Evolutionary conservation across 805 yeast species (phyloP).

Genomic region (Torulaspora quercuum): DNA sequence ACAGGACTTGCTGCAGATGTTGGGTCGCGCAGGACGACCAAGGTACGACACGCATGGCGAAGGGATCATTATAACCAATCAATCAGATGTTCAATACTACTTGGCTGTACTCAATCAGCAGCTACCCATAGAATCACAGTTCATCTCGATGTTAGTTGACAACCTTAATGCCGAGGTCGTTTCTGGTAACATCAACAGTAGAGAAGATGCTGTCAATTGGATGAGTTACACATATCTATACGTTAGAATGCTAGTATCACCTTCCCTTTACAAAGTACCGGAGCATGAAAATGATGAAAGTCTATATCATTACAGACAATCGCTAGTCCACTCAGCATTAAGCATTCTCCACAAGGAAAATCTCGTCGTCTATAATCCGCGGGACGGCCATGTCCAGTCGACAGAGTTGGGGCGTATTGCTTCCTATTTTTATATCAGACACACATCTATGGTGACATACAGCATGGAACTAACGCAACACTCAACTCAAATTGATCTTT

Average conservation of each 20-base stretch:
- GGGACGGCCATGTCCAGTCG: constrained; percentile 46
- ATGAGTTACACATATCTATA: constrained; percentile 71
- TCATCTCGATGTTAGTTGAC: constrained; percentile 68
- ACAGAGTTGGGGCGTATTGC: constrained; percentile 81
- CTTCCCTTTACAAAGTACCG: constrained; percentile 72
- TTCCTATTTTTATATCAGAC: constrained; percentile 77
- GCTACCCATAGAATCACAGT: constrained; percentile 86
- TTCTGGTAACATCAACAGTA: constrained; percentile 56
- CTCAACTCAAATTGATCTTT: constrained; percentile 65
- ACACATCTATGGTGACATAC: constrained; percentile 68
- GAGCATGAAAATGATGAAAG: constrained; percentile 52
- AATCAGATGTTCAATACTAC: constrained; percentile 80
- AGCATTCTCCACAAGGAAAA: constrained; percentile 51
- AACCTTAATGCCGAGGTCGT: constrained; percentile 83
- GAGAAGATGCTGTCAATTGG: constrained; percentile 77
- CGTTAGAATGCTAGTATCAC: constrained; percentile 72
- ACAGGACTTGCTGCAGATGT: constrained; percentile 92
- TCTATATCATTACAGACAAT: constrained; percentile 53
- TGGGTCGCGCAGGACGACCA: constrained; percentile 98
- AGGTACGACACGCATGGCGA: constrained; percentile 89
- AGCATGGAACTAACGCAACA: constrained; percentile 60
- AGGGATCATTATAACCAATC: constrained; percentile 88
- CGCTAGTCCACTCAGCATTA: constrained; percentile 76
- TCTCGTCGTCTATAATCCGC: constrained; percentile 56
- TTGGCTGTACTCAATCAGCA: constrained; percentile 88